These are phyloP conservation scores for Entomortierella chlamydospora DNA, from an alignment of 192 early-diverging fungal species.

Conservation along the genomic window DNA sequence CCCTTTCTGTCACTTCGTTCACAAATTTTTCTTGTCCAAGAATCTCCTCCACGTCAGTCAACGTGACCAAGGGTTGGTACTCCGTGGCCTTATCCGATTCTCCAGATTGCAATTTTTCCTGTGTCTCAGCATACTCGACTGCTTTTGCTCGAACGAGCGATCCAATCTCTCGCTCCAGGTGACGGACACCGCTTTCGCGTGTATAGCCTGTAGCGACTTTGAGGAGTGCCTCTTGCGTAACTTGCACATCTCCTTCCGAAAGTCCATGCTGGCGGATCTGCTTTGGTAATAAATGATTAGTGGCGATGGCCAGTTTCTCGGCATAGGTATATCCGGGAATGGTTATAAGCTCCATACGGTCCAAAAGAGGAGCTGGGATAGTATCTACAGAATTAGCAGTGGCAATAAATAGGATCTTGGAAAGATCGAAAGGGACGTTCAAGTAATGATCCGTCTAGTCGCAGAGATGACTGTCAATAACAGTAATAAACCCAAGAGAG, in stretches of 20 bases:
- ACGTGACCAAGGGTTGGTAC: slow-evolving; percentile 61
- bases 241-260: slow-evolving; percentile 49
- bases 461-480: not conserved
- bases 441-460: slow-evolving; percentile 79
- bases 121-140: slow-evolving; percentile 71
- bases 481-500: not conserved
- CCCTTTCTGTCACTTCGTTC: slow-evolving; percentile 76
- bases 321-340: slow-evolving; percentile 86
- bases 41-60: slow-evolving; percentile 68
- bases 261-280: slow-evolving; percentile 77
- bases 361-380: slow-evolving; percentile 81
- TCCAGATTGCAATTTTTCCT: slow-evolving; percentile 51
- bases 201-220: slow-evolving; percentile 79
- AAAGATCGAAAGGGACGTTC: slow-evolving; percentile 73
- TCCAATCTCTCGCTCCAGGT: slow-evolving; percentile 78
- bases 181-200: slow-evolving; percentile 84
- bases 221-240: slow-evolving; percentile 67
- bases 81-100: not conserved
- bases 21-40: slow-evolving; percentile 76
- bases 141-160: slow-evolving; percentile 75
- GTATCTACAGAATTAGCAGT: slow-evolving; percentile 84
- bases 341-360: slow-evolving; percentile 87
- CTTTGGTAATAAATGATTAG: slow-evolving; percentile 80
- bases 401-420: slow-evolving; percentile 83
- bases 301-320: slow-evolving; percentile 85